Evolutionary conservation across 345 rosid species (phyloP).

Genomic region (Brassica napus): DNA sequence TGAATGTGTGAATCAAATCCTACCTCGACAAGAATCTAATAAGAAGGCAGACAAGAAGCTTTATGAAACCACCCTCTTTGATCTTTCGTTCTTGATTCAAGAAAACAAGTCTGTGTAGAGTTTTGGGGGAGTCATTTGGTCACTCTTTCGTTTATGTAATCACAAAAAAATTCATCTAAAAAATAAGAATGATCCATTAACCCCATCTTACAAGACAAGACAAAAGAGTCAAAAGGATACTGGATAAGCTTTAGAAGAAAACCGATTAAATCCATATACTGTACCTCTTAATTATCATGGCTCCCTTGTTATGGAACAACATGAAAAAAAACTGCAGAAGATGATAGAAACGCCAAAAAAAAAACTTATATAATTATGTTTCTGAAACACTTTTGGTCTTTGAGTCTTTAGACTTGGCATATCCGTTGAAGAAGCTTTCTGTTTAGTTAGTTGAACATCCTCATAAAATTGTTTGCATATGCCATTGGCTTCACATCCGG

Average conservation of each 20-base stretch:
- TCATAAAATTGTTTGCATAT: constrained; percentile 82
- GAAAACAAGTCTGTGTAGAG: constrained; percentile 6
- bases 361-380: constrained; percentile 34
- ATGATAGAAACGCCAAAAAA: background rate
- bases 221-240: constrained; percentile 19
- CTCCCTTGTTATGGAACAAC: constrained; percentile 36
- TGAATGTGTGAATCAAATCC: background rate
- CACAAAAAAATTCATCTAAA: constrained; percentile 17
- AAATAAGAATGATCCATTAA: constrained; percentile 18
- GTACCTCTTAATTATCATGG: constrained; percentile 37
- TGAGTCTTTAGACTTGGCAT: constrained; percentile 11
- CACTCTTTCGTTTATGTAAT: constrained; percentile 22
- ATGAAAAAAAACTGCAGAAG: constrained; percentile 36
- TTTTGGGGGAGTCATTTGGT: constrained; percentile 5
- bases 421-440: constrained; percentile 5
- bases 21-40: background rate
- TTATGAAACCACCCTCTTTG: background rate
- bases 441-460: constrained; percentile 58
- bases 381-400: constrained; percentile 27
- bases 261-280: constrained; percentile 22
- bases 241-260: constrained; percentile 25
- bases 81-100: background rate
- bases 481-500: constrained; percentile 99
- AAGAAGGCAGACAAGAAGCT: background rate
- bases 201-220: constrained; percentile 24